Evolutionary conservation across 192 early-diverging fungal genomes (phyloP), one percentile per base, ranked within the genome.

Genomic region (Entophlyctis luteolus): DNA sequence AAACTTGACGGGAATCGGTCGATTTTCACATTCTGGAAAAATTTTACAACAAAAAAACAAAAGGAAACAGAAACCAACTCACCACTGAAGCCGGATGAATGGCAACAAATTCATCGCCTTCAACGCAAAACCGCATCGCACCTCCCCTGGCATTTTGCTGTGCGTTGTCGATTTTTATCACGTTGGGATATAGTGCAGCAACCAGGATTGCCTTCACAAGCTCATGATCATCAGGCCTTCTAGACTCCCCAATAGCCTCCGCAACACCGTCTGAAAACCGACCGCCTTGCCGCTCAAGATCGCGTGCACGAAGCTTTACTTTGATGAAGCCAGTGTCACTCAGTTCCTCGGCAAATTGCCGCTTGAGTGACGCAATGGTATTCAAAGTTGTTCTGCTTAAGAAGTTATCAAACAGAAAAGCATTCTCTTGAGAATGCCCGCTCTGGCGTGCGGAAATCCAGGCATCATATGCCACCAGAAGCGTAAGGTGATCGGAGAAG

Each of bases 101-200:
- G 32, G 68, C 69, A 4, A 76, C 71, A 31, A 74, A 42, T 53
- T 79, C 78, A 36, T 56, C 52, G 2, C 75, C 71, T 20, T 59
- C 22, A 8, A 72, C 63, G 10, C 48, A 32, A 10, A 78, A 45
- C 35, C 50, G 38, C 8, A 68, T 35, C 71, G 49, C 88, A 76
- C 33, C 86, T 65, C n/a, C 84, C 69, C 48, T 89, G 78, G 33
- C 86, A 23, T 48, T 86, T 69, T 83, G 88, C 65, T 84, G 86
- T 33, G 86, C 82, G 48, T 76, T 76, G 3, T 88, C 89, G 55
- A 86, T 67, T 27, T 82, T 81, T 47, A 95, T 79, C 3, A 73
- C 63, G 59, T 79, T 73, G 6, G 78, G 76, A 59, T 76, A 78
- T 22, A 81, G 49, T 12, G 72, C 71, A 4, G 72, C 59, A 8